Evolutionary conservation across 371 early-diverging fungal genomes (phyloP).

Genomic region (Batkoa obscura): DNA sequence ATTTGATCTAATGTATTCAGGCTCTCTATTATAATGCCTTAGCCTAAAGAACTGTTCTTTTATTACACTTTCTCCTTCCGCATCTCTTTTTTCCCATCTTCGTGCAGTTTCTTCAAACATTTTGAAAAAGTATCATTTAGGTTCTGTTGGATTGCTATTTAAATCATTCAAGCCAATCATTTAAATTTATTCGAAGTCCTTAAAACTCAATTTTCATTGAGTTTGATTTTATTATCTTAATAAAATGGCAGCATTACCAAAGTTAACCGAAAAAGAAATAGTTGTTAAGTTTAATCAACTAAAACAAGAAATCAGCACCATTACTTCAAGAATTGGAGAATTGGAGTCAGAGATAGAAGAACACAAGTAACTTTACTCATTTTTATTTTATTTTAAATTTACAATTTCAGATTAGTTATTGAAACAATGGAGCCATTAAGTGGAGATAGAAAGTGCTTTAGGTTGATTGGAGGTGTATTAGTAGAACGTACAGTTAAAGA

Average conservation of each 20-base stretch:
- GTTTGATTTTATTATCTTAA: not conserved
- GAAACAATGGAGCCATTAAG: slow-evolving; percentile 75
- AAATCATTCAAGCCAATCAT: too few relatives aligned
- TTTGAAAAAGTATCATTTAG: too few relatives aligned
- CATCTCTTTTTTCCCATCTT: too few relatives aligned
- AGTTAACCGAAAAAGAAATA: slow-evolving; percentile 32
- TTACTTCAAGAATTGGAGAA: slow-evolving; percentile 84
- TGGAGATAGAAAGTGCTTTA: slow-evolving; percentile 72
- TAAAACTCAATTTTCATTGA: too few relatives aligned
- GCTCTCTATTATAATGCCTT: too few relatives aligned
- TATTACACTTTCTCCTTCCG: too few relatives aligned
- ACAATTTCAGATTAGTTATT: slow-evolving; percentile 51
- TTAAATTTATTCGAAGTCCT: too few relatives aligned
- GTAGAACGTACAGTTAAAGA: slow-evolving; percentile 84
- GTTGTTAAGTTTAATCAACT: slow-evolving; percentile 52
- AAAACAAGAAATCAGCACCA: slow-evolving; percentile 63
- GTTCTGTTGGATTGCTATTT: too few relatives aligned
- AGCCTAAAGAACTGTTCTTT: too few relatives aligned
- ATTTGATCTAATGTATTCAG: too few relatives aligned
- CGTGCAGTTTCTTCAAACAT: too few relatives aligned
- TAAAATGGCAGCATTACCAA: not conserved
- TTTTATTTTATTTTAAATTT: not conserved
- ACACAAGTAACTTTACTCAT: slow-evolving; percentile 44
- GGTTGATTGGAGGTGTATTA: slow-evolving; percentile 81
- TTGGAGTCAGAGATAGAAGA: slow-evolving; percentile 86